A percentile compares a stretch with the other conserved stretches of the same genome.
Conservation (phyloP, 345 rosid genomes). For the Clausena lansium region DNA sequence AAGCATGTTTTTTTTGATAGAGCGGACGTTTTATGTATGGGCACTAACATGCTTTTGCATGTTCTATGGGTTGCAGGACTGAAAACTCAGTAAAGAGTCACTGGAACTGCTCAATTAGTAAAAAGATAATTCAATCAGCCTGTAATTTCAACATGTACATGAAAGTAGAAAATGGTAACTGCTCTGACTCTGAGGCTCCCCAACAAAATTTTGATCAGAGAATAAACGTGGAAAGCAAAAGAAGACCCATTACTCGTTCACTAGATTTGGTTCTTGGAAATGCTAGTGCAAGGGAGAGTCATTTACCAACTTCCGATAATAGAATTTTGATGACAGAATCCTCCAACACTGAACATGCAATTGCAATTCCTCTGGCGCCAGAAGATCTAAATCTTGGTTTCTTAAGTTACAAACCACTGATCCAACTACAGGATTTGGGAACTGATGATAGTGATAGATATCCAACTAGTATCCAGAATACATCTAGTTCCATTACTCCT, state of each 20-base stretch:
- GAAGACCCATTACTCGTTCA: neutral
- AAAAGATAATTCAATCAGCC: slow-evolving; percentile 34
- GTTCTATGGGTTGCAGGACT: slow-evolving; percentile 37
- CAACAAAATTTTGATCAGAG: slow-evolving; percentile 8
- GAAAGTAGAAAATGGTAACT: neutral
- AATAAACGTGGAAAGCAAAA: slow-evolving; percentile 8
- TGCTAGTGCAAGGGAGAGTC: neutral
- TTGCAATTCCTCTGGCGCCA: no score
- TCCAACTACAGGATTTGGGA: neutral
- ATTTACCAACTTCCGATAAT: neutral
- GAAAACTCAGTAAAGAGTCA: slow-evolving; percentile 69
- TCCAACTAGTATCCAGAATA: neutral
- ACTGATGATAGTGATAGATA: neutral
- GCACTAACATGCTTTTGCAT: neutral
- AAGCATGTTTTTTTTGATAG: neutral
- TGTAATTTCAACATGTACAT: slow-evolving; percentile 5
- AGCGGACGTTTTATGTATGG: neutral
- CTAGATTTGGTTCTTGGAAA: slow-evolving; percentile 14
- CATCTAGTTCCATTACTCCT: slow-evolving; percentile 10
- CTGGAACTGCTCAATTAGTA: slow-evolving; percentile 70
- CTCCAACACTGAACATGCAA: no score
- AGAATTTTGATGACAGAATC: neutral
- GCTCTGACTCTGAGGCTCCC: neutral
- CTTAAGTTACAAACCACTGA: slow-evolving; percentile 3
- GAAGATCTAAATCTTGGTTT: neutral